phyloP scores from a whole-genome alignment of 305 asterid genomes.

The Nicotiana rustica region DNA sequence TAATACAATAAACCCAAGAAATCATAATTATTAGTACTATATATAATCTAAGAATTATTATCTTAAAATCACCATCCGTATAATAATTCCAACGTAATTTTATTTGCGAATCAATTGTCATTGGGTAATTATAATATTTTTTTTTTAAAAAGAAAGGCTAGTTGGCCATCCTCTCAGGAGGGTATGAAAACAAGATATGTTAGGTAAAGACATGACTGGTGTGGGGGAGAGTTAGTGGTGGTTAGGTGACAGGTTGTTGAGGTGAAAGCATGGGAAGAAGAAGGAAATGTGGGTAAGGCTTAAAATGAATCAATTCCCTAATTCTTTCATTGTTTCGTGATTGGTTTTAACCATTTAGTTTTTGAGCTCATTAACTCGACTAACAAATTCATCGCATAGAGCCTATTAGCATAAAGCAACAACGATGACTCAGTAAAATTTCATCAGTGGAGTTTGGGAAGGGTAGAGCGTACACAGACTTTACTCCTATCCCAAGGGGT shows the following conservation, averaged over 20 bases:
- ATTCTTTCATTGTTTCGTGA: background rate
- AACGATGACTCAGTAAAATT: too few species aligned
- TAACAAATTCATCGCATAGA: too few species aligned
- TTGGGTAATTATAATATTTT: background rate
- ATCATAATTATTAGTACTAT: too few species aligned
- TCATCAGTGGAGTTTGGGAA: too few species aligned
- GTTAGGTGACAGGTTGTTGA: conserved; percentile 24
- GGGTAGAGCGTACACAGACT: too few species aligned
- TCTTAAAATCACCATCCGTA: background rate
- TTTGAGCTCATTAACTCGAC: too few species aligned
- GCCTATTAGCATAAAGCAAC: too few species aligned
- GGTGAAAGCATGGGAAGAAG: conserved; percentile 12
- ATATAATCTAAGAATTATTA: background rate
- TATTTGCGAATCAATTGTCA: background rate
- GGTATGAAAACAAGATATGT: background rate
- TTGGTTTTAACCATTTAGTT: background rate
- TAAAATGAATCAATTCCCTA: background rate
- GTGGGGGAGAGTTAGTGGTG: conserved; percentile 1
- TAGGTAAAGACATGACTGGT: conserved; percentile 11
- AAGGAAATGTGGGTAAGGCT: background rate
- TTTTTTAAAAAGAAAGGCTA: background rate
- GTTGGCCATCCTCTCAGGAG: background rate
- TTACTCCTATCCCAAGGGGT: too few species aligned
- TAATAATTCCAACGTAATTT: background rate
- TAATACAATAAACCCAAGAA: background rate